These are phyloP conservation scores for Gracilaria domingensis DNA, from an alignment of 23 red algal genomes.

Conservation along the genomic window DNA sequence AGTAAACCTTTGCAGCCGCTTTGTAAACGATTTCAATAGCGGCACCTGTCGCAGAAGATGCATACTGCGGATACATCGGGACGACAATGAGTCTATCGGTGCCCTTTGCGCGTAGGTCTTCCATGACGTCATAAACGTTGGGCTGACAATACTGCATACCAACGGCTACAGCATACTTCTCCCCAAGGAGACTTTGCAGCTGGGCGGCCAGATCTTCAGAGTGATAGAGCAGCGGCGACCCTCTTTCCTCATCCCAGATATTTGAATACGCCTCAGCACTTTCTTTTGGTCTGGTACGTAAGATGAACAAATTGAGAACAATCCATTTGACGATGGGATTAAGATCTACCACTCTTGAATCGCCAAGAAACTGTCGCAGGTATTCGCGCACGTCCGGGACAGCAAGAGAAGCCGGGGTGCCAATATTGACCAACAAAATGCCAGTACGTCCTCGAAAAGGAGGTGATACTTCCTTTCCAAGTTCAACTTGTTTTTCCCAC, in stretches of 20 bases:
- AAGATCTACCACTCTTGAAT: slow-evolving; percentile 94
- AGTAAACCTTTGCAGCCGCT: slow-evolving; percentile 86
- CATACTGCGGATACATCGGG: slow-evolving; percentile 98
- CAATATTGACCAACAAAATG: slow-evolving; percentile 95
- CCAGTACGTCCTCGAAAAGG: slow-evolving; percentile 86
- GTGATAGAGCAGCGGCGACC: slow-evolving; percentile 91
- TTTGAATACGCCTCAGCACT: slow-evolving; percentile 91
- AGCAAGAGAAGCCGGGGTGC: slow-evolving; percentile 80
- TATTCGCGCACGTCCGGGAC: slow-evolving; percentile 96
- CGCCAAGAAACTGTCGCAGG: slow-evolving; percentile 96
- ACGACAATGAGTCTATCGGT: slow-evolving; percentile 93
- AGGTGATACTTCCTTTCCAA: slow-evolving; percentile 59
- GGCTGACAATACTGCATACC: slow-evolving; percentile 99
- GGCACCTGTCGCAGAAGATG: slow-evolving; percentile 89
- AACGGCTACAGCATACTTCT: slow-evolving; percentile 82
- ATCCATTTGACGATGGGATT: slow-evolving; percentile 83
- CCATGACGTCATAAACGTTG: slow-evolving; percentile 82
- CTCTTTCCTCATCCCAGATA: slow-evolving; percentile 95
- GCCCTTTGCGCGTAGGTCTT: slow-evolving; percentile 74
- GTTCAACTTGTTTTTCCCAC: slow-evolving; percentile 49
- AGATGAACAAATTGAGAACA: slow-evolving; percentile 91
- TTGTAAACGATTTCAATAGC: slow-evolving; percentile 95
- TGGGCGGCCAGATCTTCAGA: slow-evolving; percentile 86
- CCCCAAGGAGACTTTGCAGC: slow-evolving; percentile 77
- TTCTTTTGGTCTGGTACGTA: slow-evolving; percentile 85